Conservation (phyloP, 2,329 filamentous ascomycete species). For the Xylariaceae sp. region DNA sequence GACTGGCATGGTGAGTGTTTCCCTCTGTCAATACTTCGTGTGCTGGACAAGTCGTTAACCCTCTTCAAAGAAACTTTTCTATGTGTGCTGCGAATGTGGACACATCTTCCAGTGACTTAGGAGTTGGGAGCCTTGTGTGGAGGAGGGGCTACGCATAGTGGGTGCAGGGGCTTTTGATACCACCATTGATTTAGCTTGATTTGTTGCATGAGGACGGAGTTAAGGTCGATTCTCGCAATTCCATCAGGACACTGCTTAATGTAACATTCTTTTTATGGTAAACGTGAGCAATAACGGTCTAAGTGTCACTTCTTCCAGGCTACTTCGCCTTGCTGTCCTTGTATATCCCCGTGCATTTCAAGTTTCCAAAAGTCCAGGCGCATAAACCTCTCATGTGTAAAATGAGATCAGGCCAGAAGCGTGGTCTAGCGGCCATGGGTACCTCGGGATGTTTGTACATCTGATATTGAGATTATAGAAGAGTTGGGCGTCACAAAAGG, state of each 20-base stretch:
- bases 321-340: conserved; percentile 7
- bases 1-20: conserved; percentile 88
- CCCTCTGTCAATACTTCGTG: not conserved
- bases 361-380: no score
- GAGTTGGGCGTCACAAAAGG: conserved; percentile 2
- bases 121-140: not conserved
- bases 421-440: conserved; percentile 8
- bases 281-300: not conserved
- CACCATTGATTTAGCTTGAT: conserved; percentile 19
- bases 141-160: not conserved
- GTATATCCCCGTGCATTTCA: not conserved
- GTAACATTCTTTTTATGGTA: conserved; percentile 14
- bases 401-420: conserved; percentile 10
- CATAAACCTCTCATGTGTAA: conserved; percentile 7
- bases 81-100: conserved; percentile 93
- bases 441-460: conserved; percentile 24
- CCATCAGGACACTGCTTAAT: conserved; percentile 19
- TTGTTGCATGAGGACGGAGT: conserved; percentile 38
- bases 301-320: not conserved
- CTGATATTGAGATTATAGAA: conserved; percentile 12
- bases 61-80: conserved; percentile 77
- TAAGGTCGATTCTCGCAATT: conserved; percentile 26
- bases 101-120: conserved; percentile 73
- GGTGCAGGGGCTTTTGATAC: conserved; percentile 28
- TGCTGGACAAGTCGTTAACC: conserved; percentile 34